A percentile compares a stretch with the other conserved stretches of the same genome.
Evolutionary conservation across 306 rosid species (phyloP).

Genomic region (Glycine tomentella): DNA sequence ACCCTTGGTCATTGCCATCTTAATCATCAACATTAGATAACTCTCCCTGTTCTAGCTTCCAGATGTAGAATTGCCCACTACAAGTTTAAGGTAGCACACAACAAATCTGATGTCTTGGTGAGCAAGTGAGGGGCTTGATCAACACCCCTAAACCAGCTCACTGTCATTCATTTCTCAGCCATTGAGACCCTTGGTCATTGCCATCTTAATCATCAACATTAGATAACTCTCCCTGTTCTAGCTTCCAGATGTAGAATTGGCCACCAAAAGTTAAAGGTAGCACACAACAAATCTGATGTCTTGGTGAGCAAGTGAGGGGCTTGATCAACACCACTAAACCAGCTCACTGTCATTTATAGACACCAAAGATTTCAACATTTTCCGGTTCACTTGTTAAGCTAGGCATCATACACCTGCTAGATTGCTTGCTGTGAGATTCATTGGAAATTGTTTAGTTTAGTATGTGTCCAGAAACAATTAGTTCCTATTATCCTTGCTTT

Average conservation of each 20-base stretch:
- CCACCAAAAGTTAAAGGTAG: background rate
- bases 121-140: background rate
- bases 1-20: background rate
- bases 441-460: background rate
- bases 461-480: background rate
- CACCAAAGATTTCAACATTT: background rate
- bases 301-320: background rate
- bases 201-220: background rate
- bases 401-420: background rate
- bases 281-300: background rate
- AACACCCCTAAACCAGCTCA: background rate
- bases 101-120: background rate
- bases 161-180: background rate
- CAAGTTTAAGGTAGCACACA: background rate
- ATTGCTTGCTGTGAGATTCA: background rate
- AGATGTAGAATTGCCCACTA: background rate
- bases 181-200: background rate
- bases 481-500: background rate
- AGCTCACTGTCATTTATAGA: background rate
- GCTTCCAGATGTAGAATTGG: background rate
- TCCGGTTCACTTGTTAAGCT: background rate
- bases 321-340: background rate
- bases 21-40: background rate
- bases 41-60: background rate
- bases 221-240: background rate